Percentiles rank a stretch among this genome's conserved stretches.
Conservation (phyloP, 352 stramenopile genomes). For the Elongisporangium undulatum region DNA sequence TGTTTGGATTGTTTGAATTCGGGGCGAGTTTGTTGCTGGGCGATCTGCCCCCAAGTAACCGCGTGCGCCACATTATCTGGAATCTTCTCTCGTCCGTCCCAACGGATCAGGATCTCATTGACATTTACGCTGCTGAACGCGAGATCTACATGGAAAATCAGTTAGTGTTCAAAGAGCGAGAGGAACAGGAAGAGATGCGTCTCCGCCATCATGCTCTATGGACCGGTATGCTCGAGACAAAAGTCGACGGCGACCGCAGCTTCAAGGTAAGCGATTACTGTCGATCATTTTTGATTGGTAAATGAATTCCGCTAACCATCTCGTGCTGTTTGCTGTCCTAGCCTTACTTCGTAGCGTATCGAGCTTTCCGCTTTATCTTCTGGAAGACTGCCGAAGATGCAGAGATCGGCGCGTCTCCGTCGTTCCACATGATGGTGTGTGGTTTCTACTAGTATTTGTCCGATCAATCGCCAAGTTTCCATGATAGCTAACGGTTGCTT, state of each 20-base stretch:
- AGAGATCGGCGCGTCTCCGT: constrained; percentile 40
- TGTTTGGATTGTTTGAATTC: constrained; percentile 77
- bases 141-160: constrained; percentile 54
- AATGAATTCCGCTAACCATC: constrained; percentile 4
- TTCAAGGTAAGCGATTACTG: constrained; percentile 47
- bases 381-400: constrained; percentile 80
- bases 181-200: constrained; percentile 35
- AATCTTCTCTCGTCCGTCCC: constrained; percentile 80
- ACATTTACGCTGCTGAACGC: constrained; percentile 64
- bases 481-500: constrained; percentile 1
- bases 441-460: not conserved
- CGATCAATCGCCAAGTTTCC: not conserved
- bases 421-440: constrained; percentile 62
- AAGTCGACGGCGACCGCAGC: constrained; percentile 55
- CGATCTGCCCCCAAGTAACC: constrained; percentile 74
- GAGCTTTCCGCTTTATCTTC: constrained; percentile 68
- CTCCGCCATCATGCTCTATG: constrained; percentile 73
- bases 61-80: constrained; percentile 71
- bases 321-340: constrained; percentile 23
- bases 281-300: not conserved
- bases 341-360: constrained; percentile 59
- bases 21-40: constrained; percentile 61
- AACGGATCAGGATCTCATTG: constrained; percentile 76
- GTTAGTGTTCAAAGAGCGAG: constrained; percentile 34
- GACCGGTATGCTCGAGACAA: constrained; percentile 53